Evolutionary conservation across 257 asterid genomes (phyloP).

Genomic region (Nicotiana benthamiana): DNA sequence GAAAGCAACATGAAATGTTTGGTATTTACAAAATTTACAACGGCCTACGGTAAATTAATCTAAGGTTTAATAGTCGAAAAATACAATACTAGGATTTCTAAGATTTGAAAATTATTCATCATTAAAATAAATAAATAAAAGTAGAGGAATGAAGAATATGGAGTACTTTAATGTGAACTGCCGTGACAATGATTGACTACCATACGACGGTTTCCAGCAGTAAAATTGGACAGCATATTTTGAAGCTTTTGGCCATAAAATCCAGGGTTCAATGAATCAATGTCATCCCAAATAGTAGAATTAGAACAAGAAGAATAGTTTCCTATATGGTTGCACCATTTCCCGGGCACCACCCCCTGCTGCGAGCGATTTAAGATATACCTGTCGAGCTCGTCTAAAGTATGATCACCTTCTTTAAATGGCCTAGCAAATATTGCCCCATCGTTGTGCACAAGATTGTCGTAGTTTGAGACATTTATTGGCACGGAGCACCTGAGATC

Average conservation of each 20-base stretch:
- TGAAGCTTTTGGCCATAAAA: slow-evolving; percentile 22
- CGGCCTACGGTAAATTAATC: too few relatives aligned
- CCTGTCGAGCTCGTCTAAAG: slow-evolving; percentile 33
- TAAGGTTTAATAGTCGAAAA: too few relatives aligned
- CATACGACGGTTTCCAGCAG: background rate
- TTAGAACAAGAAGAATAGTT: background rate
- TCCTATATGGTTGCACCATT: slow-evolving; percentile 35
- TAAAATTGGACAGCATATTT: slow-evolving; percentile 14
- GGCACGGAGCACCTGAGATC: slow-evolving; percentile 20
- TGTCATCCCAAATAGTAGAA: slow-evolving; percentile 23
- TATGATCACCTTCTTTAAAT: slow-evolving; percentile 20
- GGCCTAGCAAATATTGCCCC: slow-evolving; percentile 28
- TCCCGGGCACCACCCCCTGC: slow-evolving; percentile 27
- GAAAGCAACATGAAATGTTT: too few relatives aligned
- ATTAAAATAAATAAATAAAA: background rate
- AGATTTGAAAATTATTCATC: too few relatives aligned
- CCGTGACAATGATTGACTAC: background rate
- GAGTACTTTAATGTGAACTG: background rate
- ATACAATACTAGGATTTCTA: too few relatives aligned
- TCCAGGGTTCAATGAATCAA: slow-evolving; percentile 29
- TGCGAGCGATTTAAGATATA: slow-evolving; percentile 21
- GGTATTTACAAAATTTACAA: too few relatives aligned
- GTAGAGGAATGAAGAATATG: background rate
- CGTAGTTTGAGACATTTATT: background rate
- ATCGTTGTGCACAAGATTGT: background rate